Percentiles rank a stretch among this genome's conserved stretches.
Conservation (phyloP, 1,139 yeast genomes). For the Scheffersomyces insectosa region DNA sequence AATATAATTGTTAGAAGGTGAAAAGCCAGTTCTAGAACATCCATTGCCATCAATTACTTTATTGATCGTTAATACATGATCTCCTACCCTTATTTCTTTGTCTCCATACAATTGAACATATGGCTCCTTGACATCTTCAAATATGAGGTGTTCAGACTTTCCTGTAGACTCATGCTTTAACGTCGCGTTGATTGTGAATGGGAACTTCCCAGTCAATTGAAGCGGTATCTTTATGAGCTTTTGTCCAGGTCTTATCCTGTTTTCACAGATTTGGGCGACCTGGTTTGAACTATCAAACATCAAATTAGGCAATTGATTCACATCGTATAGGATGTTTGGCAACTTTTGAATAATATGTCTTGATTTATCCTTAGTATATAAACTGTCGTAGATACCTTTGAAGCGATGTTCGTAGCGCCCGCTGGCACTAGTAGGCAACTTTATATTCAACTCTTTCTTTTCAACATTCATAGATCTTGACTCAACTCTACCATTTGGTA, state of each 20-base stretch:
- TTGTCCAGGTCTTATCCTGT: conserved; percentile 31
- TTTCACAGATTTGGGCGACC: conserved; percentile 59
- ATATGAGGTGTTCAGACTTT: conserved; percentile 10
- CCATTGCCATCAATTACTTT: conserved; percentile 70
- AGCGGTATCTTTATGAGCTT: conserved; percentile 57
- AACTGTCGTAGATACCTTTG: conserved; percentile 63
- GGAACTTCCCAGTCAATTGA: conserved; percentile 58
- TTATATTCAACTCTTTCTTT: conserved; percentile 23
- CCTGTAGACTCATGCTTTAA: conserved; percentile 44
- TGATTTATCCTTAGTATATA: conserved; percentile 55
- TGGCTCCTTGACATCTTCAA: conserved; percentile 16
- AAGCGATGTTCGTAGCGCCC: conserved; percentile 68
- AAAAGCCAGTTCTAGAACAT: conserved; percentile 52
- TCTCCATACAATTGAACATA: conserved; percentile 4
- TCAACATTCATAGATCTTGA: conserved; percentile 33
- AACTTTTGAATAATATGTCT: conserved; percentile 22
- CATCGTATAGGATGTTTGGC: conserved; percentile 57
- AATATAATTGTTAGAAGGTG: conserved; percentile 34
- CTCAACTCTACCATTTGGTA: conserved; percentile 57
- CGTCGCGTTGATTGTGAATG: conserved; percentile 57
- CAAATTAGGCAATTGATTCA: conserved; percentile 62
- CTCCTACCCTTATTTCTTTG: conserved; percentile 35
- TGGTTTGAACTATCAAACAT: conserved; percentile 49
- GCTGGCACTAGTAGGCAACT: conserved; percentile 34
- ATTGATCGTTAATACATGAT: conserved; percentile 58